Base-by-base conservation (phyloP, 2,329 filamentous ascomycete species). In the Sporothrix luriei region DNA sequence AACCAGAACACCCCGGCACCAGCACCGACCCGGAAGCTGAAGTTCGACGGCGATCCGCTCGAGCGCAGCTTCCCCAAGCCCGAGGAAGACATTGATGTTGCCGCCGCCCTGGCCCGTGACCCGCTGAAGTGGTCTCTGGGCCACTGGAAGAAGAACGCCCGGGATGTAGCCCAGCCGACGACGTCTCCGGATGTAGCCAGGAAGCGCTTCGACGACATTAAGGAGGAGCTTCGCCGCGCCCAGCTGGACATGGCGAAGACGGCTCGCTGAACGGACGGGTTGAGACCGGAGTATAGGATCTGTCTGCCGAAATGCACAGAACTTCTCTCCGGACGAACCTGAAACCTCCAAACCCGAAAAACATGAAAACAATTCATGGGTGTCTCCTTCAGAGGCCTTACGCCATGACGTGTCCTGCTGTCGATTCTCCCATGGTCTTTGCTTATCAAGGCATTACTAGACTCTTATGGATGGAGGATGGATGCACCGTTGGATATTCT, bases 171-270 rank as follows among this genome's bases (percentile, higher is more conserved):
- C 55, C 21, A 73, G 29, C 74, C 74, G 14, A 70, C 78, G 21
- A 72, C 77, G 49, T 75, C 78, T 70, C 77, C 79, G 51, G 76
- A 77, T 19, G 54, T 13, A 4, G 29, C 51, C 2, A 61, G 59
- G 62, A 76, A 76, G 70, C 80, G 82, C 59, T 78, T 86, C 51
- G 82, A 83, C 67, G 79, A 80, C 48, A 79, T 79, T 38, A 87
- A 87, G 79, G 77, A 75, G 71, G 79, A 84, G 46, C 77, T 87
- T 19, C 79, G 83, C 19, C 78, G 78, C 61, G 78, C 78, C 43
- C 78, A 79, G 68, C 75, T 74, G 33, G 71, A 75, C 52, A 70
- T 76, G 33, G 59, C 48, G n/a, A 68, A 68, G 49, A 57, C 57
- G 26, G 52, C 16, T 4, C 64, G 62, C 3, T 67, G 62, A 61